Evolutionary conservation across 306 rosid species (phyloP).

Genomic region (Comarum palustre): DNA sequence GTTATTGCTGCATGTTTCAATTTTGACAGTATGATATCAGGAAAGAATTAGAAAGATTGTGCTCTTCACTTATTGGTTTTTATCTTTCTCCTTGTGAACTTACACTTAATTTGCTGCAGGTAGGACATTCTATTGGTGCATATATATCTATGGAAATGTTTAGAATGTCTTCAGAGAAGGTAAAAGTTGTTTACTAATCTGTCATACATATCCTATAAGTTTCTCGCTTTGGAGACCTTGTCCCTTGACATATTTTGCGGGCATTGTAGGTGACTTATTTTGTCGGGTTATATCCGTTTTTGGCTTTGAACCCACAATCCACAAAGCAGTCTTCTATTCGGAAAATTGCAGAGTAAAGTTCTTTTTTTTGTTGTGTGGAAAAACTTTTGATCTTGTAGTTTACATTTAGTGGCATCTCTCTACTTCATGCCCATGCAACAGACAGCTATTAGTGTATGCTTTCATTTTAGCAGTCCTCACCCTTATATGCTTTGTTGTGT

Average conservation of each 20-base stretch:
- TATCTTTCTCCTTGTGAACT: slow-evolving; percentile 9
- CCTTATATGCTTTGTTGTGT: not conserved
- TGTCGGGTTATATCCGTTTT: slow-evolving; percentile 79
- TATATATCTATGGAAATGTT: slow-evolving; percentile 58
- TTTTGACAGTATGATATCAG: not conserved
- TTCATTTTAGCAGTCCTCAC: not conserved
- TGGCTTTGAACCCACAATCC: slow-evolving; percentile 58
- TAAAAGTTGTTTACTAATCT: slow-evolving; percentile 20
- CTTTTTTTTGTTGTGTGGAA: not conserved
- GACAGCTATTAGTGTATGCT: not conserved
- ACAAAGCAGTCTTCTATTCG: slow-evolving; percentile 43
- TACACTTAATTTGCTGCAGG: slow-evolving; percentile 39
- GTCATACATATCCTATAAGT: slow-evolving; percentile 22
- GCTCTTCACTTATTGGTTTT: slow-evolving; percentile 15
- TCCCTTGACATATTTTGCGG: slow-evolving; percentile 28
- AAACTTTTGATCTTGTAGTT: not conserved
- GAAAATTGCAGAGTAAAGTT: slow-evolving; percentile 49
- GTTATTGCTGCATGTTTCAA: not conserved
- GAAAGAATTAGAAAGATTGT: slow-evolving; percentile 15
- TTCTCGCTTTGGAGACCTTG: slow-evolving; percentile 21
- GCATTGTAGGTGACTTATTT: slow-evolving; percentile 64
- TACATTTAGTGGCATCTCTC: slow-evolving; percentile 7
- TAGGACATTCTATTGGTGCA: slow-evolving; percentile 93
- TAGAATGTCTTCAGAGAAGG: slow-evolving; percentile 60
- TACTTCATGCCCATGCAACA: not conserved